Evolutionary conservation across 495 filamentous ascomycete genomes (phyloP).

Genomic region (Xeromyces bisporus): DNA sequence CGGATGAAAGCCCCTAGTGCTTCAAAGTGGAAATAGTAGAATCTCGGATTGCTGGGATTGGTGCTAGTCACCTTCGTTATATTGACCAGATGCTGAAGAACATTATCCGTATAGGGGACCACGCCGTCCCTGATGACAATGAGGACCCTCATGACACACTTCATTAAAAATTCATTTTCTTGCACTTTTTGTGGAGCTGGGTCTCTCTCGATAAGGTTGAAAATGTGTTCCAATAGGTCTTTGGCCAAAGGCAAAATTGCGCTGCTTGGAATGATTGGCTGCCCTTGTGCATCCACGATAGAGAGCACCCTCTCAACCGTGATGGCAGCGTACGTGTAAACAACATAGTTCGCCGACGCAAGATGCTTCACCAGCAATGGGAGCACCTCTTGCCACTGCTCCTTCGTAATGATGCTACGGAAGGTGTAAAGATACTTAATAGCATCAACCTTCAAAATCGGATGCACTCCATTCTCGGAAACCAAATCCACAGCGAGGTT

Average conservation of each 20-base stretch:
- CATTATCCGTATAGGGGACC: constrained; percentile 47
- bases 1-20: constrained; percentile 84
- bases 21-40: constrained; percentile 98
- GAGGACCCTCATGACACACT: constrained; percentile 91
- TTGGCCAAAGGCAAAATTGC: constrained; percentile 66
- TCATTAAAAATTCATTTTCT: constrained; percentile 98
- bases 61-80: constrained; percentile 77
- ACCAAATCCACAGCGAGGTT: constrained; percentile 75
- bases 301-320: constrained; percentile 78
- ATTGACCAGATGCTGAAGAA: constrained; percentile 60
- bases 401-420: constrained; percentile 71
- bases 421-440: constrained; percentile 96
- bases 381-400: constrained; percentile 76
- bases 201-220: constrained; percentile 71
- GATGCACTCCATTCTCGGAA: constrained; percentile 43
- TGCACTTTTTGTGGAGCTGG: constrained; percentile 77
- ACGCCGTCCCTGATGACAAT: constrained; percentile 77
- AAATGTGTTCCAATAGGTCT: constrained; percentile 80
- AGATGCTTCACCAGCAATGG: constrained; percentile 81
- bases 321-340: constrained; percentile 94
- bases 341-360: constrained; percentile 73
- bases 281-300: constrained; percentile 51
- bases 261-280: constrained; percentile 54
- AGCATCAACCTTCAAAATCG: constrained; percentile 88
- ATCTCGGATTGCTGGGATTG: constrained; percentile 93